Evolutionary conservation across 306 rosid genomes (phyloP), one percentile per base, ranked within the genome.

Genomic region (Phaseolus lunatus): DNA sequence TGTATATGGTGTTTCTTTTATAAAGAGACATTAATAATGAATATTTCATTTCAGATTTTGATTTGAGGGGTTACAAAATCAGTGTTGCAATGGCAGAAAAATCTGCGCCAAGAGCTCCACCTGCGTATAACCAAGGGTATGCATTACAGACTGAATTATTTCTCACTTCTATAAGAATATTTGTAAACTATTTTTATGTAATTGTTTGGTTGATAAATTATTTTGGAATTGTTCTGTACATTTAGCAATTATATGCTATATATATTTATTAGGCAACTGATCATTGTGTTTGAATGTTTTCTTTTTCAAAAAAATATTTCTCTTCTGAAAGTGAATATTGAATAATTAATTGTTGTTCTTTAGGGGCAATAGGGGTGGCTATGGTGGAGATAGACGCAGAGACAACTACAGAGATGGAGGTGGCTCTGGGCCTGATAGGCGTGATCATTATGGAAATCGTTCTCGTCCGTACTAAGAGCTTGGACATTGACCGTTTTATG

Each of bases 361-460:
- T 35, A 85, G 87, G 88, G 94, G 96, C 67, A 90, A 91, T 74
- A 88, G 99, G 85, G 99, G 99, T 78, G 98, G 99, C 80, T 96
- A 92, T 61, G 97, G 98, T 1, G 98, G 96, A 77, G 97, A 92
- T 61, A 89, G 98, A 84, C 99, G 99, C 80, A 83, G 93, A 72
- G 98, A 94, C 80, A 95, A 84, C 69, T 81, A 82, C 59, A 88
- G 94, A 84, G 98, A 88, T 29, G 89, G 92, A 39, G 92, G 97
- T 71, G 83, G 80, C 23, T 92, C 96, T 76, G 97, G 97, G 23
- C 98, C 99, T 27, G 99, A 96, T 72, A 83, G 89, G 45, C 92
- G 99, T 75, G 97, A 92, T 83, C 92, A 89, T 78, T 91, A 91
- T 75, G 88, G 99, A 82, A 96, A 92, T 44, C 94, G 99, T 22